Evolutionary conservation across 2,329 filamentous ascomycete genomes (phyloP), one percentile per base, ranked within the genome.

Genomic region (Fusarium solani-melongenae): DNA sequence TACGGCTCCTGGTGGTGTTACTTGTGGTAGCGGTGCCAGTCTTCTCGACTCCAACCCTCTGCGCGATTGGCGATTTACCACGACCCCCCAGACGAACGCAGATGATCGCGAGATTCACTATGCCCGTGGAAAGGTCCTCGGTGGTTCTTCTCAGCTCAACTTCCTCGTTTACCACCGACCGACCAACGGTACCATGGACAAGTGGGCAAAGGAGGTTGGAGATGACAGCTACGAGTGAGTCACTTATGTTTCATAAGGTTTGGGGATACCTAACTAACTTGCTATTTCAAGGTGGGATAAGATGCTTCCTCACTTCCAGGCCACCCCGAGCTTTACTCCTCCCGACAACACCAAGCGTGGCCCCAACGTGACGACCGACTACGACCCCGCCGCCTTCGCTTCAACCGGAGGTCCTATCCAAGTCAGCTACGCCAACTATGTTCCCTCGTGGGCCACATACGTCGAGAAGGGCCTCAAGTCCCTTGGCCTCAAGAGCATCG

Each of bases 81-180:
- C 64, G 34, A 80, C 60, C 27, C 78, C 62, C 59, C 77, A 79
- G 36, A 63, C 64, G 0, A 69, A 72, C 2, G 74, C 74, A 0
- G 62, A 71, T 20, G n/a, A 72, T 14, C 73, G 81, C 3, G 67
- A 71, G n/a, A 71, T 85, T 5, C 80, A 83, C 64, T 83, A 82
- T 63, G 77, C 82, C 0, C 79, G 78, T 6, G 84, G 83, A 2
- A 84, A 82, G 57, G 79, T 76, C 0, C 75, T 85, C 0, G 84
- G 83, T 22, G 83, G 84, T 10, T 80, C 81, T 2, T 83, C 81
- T 1, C 79, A 81, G 10, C 76, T 82, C 8, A 83, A 83, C 65
- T 82, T 79, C 20, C 76, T 83, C 77, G 78, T 82, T 20, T 78
- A 80, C 6, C 77, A 83, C 49, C 75, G 82, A 20, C 78, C 80